phyloP scores from a whole-genome alignment of 225 moss, liverwort and hornwort genomes.

The Marchantia polymorpha region DNA sequence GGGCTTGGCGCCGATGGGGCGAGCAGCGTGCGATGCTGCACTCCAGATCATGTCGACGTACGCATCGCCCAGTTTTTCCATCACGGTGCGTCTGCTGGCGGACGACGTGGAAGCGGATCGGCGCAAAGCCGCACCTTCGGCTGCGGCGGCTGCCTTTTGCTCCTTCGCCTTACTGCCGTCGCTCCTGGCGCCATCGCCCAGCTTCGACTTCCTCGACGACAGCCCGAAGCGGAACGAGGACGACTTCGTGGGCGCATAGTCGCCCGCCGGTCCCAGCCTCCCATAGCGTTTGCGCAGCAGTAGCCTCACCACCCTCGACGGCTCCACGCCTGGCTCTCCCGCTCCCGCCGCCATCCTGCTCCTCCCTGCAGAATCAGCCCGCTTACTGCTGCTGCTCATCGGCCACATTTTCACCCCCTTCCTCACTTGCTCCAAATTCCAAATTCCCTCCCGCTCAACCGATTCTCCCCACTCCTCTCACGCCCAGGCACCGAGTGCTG shows the following conservation, averaged over 20 bases:
- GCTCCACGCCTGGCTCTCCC: neutral
- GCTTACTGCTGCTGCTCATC: constrained; percentile 3
- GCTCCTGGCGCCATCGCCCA: neutral
- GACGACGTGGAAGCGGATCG: constrained; percentile 6
- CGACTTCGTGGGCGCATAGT: neutral
- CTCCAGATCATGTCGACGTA: constrained; percentile 15
- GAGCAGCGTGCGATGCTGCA: constrained; percentile 14
- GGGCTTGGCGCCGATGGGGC: neutral
- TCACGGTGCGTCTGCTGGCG: neutral
- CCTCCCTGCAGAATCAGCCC: neutral
- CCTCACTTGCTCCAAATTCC: neutral
- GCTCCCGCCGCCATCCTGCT: neutral
- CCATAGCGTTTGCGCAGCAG: constrained; percentile 17
- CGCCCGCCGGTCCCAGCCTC: constrained; percentile 18
- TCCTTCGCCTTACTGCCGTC: neutral
- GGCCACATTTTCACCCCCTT: constrained; percentile 7
- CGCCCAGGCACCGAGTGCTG: too few species aligned
- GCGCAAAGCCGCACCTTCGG: neutral
- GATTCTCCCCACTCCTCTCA: neutral
- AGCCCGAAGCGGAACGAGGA: constrained; percentile 1
- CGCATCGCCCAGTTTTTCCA: constrained; percentile 18
- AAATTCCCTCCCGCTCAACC: neutral
- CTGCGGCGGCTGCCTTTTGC: too few species aligned
- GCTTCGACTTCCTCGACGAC: neutral
- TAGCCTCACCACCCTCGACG: neutral